These are phyloP conservation scores for Panicum miliaceum DNA, from an alignment of 176 grass and related monocot genomes.

Conservation along the genomic window DNA sequence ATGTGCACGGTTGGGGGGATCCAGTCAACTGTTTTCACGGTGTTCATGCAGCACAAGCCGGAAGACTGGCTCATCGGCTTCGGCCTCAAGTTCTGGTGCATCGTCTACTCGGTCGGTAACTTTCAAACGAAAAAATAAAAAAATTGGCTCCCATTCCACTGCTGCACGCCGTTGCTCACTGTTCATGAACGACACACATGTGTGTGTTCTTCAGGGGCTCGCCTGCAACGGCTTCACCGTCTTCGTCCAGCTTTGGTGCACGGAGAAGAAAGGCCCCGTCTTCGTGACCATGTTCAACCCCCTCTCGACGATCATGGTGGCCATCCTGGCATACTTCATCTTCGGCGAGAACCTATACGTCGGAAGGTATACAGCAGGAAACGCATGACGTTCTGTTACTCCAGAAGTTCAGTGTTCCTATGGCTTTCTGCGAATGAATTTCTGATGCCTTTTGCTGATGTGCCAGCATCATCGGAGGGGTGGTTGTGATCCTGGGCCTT, in stretches of 20 bases:
- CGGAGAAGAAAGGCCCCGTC: constrained; percentile 83
- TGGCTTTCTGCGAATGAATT: background rate
- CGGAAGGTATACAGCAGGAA: constrained; percentile 47
- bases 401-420: background rate
- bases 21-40: constrained; percentile 69
- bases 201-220: constrained; percentile 51
- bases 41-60: constrained; percentile 49
- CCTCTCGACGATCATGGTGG: constrained; percentile 76
- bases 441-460: background rate
- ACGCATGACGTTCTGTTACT: background rate
- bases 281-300: constrained; percentile 99
- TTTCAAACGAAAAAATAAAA: background rate
- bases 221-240: constrained; percentile 80
- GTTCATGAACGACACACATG: background rate
- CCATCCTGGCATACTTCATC: constrained; percentile 68
- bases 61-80: constrained; percentile 77
- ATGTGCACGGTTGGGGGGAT: constrained; percentile 72
- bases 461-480: constrained; percentile 74
- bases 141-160: background rate
- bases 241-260: constrained; percentile 92
- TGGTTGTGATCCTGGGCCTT: constrained; percentile 68
- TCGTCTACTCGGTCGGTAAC: constrained; percentile 57
- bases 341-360: constrained; percentile 78
- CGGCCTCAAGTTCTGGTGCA: constrained; percentile 82
- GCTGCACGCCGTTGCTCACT: background rate